Evolutionary conservation across 129 eudicot genomes (phyloP).

Genomic region (Lonicera japonica): DNA sequence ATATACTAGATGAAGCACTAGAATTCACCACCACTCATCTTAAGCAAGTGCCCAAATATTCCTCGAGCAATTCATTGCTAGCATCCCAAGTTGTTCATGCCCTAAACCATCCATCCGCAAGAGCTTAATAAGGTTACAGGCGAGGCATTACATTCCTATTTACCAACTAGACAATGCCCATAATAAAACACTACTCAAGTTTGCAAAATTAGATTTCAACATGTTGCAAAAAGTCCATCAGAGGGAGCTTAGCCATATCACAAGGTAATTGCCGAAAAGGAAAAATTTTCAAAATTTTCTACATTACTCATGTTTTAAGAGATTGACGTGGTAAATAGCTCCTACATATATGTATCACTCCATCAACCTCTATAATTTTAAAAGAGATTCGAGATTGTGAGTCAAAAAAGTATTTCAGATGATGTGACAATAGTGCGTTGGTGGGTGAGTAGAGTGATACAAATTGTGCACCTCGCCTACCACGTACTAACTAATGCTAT

Average conservation of each 20-base stretch:
- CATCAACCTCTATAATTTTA: too few species aligned
- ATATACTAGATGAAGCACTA: slow-evolving; percentile 12
- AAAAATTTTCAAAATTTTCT: too few species aligned
- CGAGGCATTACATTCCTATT: slow-evolving; percentile 19
- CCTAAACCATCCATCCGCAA: slow-evolving; percentile 17
- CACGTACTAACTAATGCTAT: too few species aligned
- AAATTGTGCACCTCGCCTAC: too few species aligned
- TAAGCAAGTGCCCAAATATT: background rate
- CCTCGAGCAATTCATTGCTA: background rate
- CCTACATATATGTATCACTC: too few species aligned
- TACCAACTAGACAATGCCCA: slow-evolving; percentile 23
- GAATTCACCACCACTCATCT: slow-evolving; percentile 29
- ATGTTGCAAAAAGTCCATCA: slow-evolving; percentile 24
- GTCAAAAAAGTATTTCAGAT: too few species aligned
- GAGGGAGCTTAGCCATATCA: slow-evolving; percentile 16
- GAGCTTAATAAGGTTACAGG: slow-evolving; percentile 26
- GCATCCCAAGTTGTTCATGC: slow-evolving; percentile 14
- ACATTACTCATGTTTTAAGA: background rate
- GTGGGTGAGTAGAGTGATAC: too few species aligned
- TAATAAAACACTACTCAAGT: slow-evolving; percentile 16
- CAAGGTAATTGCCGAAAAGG: slow-evolving; percentile 19
- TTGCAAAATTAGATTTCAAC: slow-evolving; percentile 36
- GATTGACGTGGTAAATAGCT: too few species aligned
- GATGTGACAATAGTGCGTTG: too few species aligned
- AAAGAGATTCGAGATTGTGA: background rate